Evolutionary conservation across 1,284 basidiomycete genomes (phyloP).

Genomic region (Puccinia novopanici): DNA sequence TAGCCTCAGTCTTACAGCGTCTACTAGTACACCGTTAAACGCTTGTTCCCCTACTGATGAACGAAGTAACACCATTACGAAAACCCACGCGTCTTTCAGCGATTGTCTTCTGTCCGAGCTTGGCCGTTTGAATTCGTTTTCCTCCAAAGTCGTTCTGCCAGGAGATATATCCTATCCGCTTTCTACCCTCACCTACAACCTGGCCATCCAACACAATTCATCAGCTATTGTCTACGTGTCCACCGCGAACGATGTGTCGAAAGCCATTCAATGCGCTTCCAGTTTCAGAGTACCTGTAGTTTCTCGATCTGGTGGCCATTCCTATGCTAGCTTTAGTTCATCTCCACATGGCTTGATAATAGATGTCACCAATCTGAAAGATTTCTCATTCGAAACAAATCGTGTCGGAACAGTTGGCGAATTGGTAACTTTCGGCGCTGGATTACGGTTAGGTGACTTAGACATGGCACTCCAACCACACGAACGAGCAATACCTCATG

Average conservation of each 20-base stretch:
- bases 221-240: conserved; percentile 57
- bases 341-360: conserved; percentile 57
- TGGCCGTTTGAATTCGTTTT: background rate
- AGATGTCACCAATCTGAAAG: conserved; percentile 56
- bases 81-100: background rate
- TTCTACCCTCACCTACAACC: conserved; percentile 58
- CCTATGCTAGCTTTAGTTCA: conserved; percentile 57
- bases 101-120: background rate
- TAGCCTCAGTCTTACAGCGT: background rate
- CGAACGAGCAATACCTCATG: conserved; percentile 58
- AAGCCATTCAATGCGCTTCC: conserved; percentile 56
- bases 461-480: conserved; percentile 57
- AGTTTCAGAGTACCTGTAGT: conserved; percentile 54
- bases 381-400: conserved; percentile 52
- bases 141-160: conserved; percentile 26
- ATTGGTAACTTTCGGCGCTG: conserved; percentile 56
- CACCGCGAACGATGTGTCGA: conserved; percentile 53
- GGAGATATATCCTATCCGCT: conserved; percentile 47
- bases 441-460: conserved; percentile 58
- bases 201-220: conserved; percentile 58
- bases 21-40: background rate
- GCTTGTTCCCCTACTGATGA: background rate
- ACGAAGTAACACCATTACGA: background rate
- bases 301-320: conserved; percentile 59
- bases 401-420: conserved; percentile 52